These are phyloP conservation scores for Paracoccidioides lutzii DNA, from an alignment of 2,329 filamentous ascomycete species.

Conservation along the genomic window DNA sequence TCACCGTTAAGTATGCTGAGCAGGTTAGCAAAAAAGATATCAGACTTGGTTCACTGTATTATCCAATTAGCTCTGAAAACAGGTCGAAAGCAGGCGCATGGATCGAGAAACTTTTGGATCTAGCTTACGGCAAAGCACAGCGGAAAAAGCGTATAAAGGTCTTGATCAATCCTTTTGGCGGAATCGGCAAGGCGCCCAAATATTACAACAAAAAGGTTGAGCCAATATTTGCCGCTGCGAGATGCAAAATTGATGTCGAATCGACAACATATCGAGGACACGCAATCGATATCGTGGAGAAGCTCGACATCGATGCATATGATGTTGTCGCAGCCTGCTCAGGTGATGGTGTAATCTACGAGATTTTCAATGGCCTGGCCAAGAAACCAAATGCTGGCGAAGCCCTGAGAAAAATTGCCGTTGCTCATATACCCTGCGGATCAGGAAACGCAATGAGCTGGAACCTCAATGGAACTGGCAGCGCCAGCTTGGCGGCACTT, in stretches of 20 bases:
- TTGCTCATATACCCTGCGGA: slow-evolving; percentile 81
- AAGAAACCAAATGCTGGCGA: slow-evolving; percentile 59
- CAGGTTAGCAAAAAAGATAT: slow-evolving; percentile 47
- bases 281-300: slow-evolving; percentile 61
- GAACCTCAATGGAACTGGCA: slow-evolving; percentile 73
- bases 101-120: slow-evolving; percentile 50
- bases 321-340: slow-evolving; percentile 84
- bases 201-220: slow-evolving; percentile 63
- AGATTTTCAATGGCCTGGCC: slow-evolving; percentile 87
- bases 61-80: slow-evolving; percentile 44
- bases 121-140: slow-evolving; percentile 57
- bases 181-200: slow-evolving; percentile 61
- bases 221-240: slow-evolving; percentile 71
- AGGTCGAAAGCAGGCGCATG: slow-evolving; percentile 45
- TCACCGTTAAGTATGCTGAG: slow-evolving; percentile 62
- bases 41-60: slow-evolving; percentile 48
- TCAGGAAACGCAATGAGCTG: slow-evolving; percentile 89
- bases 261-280: slow-evolving; percentile 61
- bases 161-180: slow-evolving; percentile 81
- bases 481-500: slow-evolving; percentile 62
- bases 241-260: slow-evolving; percentile 62
- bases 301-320: slow-evolving; percentile 63
- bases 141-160: slow-evolving; percentile 69
- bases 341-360: slow-evolving; percentile 80
- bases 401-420: slow-evolving; percentile 63